Conservation (phyloP, 352 stramenopile species). For the Phytopythium litorale region DNA sequence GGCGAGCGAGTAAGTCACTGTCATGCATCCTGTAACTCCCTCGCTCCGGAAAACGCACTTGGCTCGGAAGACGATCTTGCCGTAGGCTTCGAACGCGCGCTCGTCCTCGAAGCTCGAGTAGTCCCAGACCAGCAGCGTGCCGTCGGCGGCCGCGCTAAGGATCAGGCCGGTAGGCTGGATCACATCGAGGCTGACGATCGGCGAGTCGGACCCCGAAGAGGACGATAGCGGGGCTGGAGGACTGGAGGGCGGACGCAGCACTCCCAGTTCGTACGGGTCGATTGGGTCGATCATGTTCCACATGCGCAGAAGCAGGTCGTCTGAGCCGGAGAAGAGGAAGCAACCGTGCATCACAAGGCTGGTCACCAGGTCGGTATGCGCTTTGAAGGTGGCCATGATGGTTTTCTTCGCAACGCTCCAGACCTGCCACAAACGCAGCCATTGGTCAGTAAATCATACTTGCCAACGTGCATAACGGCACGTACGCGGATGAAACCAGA, state of each 20-base stretch:
- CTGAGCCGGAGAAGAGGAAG: slow-evolving; percentile 77
- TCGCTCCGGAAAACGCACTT: slow-evolving; percentile 21
- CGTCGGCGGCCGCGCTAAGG: slow-evolving; percentile 45
- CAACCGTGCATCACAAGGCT: slow-evolving; percentile 56
- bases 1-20: background rate
- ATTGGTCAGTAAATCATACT: background rate
- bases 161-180: slow-evolving; percentile 31
- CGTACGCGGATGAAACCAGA: slow-evolving; percentile 44
- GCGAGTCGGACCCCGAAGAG: slow-evolving; percentile 31
- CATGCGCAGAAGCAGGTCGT: slow-evolving; percentile 56
- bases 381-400: slow-evolving; percentile 42
- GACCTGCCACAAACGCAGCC: slow-evolving; percentile 21
- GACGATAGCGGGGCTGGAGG: slow-evolving; percentile 7
- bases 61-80: slow-evolving; percentile 36
- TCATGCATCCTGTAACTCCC: too few species aligned
- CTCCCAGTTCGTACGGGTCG: slow-evolving; percentile 52
- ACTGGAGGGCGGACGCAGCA: slow-evolving; percentile 33
- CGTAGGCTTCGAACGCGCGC: slow-evolving; percentile 31
- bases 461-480: background rate
- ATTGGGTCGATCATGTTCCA: slow-evolving; percentile 55
- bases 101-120: slow-evolving; percentile 43
- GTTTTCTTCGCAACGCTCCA: slow-evolving; percentile 51
- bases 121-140: slow-evolving; percentile 58
- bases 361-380: slow-evolving; percentile 45
- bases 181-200: slow-evolving; percentile 55